Evolutionary conservation across 495 filamentous ascomycete genomes (phyloP).

Genomic region (Penicillium desertorum): DNA sequence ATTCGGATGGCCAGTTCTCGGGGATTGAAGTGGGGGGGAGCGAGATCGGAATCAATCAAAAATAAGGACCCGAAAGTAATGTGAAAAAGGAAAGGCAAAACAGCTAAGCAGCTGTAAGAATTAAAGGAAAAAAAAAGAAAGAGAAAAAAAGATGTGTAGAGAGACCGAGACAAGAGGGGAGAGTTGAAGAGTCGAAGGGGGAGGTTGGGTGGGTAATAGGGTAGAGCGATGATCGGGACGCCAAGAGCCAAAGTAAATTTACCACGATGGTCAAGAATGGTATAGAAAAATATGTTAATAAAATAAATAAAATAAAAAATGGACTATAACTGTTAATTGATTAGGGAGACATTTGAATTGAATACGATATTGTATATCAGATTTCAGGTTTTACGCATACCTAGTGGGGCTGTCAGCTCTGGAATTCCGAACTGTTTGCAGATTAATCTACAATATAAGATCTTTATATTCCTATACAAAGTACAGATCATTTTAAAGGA

Average conservation of each 20-base stretch:
- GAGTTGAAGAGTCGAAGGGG: conserved; percentile 14
- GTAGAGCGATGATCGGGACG: conserved; percentile 27
- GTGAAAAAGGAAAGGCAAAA: conserved; percentile 18
- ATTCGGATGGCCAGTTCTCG: conserved; percentile 10
- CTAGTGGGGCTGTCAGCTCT: neutral
- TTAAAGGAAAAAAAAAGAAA: conserved; percentile 16
- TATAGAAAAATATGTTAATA: too few relatives aligned
- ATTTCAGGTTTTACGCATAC: neutral
- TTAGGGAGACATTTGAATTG: neutral
- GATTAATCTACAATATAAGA: neutral
- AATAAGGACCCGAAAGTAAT: conserved; percentile 20
- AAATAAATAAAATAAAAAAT: too few relatives aligned
- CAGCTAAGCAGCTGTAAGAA: conserved; percentile 1
- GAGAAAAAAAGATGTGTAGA: conserved; percentile 15
- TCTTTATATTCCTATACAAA: neutral
- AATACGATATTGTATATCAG: neutral
- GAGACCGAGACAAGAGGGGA: conserved; percentile 12
- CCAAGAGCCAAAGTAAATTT: conserved; percentile 15
- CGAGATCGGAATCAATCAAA: conserved; percentile 20
- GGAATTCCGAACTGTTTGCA: neutral
- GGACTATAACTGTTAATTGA: neutral
- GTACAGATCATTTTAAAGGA: too few relatives aligned
- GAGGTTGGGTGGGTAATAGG: conserved; percentile 27
- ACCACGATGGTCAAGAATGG: neutral
- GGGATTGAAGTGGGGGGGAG: conserved; percentile 16